Evolutionary conservation across 371 early-diverging fungal genomes (phyloP).

Genomic region (Rhizopus stolonifer): DNA sequence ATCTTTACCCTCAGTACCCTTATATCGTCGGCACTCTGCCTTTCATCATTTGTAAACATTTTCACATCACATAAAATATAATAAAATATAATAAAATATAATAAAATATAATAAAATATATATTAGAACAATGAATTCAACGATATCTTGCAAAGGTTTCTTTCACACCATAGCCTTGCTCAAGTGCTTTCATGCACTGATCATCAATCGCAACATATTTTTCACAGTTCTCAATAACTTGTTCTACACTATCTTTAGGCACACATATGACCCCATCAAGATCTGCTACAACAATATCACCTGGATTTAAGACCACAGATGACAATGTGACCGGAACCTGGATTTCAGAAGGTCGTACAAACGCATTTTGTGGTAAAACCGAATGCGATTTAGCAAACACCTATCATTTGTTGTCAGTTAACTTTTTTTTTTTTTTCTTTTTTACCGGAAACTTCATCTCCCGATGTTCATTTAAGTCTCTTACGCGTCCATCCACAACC

Average conservation of each 20-base stretch:
- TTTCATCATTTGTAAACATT: constrained; percentile 3
- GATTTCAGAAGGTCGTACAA: constrained; percentile 62
- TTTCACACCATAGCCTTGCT: constrained; percentile 57
- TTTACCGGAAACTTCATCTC: constrained; percentile 63
- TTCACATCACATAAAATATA: not conserved
- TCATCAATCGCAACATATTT: constrained; percentile 62
- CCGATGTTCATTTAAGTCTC: constrained; percentile 73
- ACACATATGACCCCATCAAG: constrained; percentile 76
- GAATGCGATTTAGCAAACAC: constrained; percentile 68
- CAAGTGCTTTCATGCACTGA: constrained; percentile 69
- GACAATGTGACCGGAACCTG: constrained; percentile 63
- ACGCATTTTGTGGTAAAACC: constrained; percentile 68
- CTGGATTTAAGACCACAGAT: constrained; percentile 54
- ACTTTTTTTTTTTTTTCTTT: not conserved
- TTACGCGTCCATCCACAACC: constrained; percentile 74
- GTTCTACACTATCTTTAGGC: constrained; percentile 52
- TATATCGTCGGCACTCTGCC: constrained; percentile 1
- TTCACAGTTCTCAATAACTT: constrained; percentile 57
- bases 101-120: too few relatives aligned
- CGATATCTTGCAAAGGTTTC: constrained; percentile 73
- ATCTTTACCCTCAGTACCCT: not conserved
- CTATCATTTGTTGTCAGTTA: constrained; percentile 23
- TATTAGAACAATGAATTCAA: too few relatives aligned
- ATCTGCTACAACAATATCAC: constrained; percentile 81
- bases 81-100: not conserved